Evolutionary conservation across 345 rosid species (phyloP), one percentile per base, ranked within the genome.

Genomic region (Populus tremula): DNA sequence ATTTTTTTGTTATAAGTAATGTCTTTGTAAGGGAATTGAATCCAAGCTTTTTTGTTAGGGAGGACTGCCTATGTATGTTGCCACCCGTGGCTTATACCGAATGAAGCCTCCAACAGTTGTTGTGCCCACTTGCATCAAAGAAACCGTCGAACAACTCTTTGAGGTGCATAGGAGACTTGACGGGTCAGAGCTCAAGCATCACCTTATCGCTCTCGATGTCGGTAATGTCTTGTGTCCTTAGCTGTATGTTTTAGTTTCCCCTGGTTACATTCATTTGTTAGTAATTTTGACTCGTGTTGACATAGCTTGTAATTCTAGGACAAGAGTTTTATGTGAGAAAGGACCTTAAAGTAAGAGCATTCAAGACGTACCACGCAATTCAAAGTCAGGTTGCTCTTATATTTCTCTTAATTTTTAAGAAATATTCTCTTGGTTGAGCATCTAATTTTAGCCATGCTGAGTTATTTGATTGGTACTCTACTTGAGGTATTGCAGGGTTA

Each of bases 11-110:
- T 45, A 45, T 13, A 13, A 2, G 50, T 45, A 45, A 45, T 45
- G 50, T 13, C 45, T 59, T 47, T 56, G 16, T 67, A 13, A 47
- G 50, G 17, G 50, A 45, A 45, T 45, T 45, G 50, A 45, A 45
- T 45, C 50, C 50, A 45, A 12, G 50, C 1, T 13, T 45, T 31
- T 82, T 71, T 79, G 49, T 12, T 73, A 95, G 97, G 98, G 99
- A 83, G 99, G 98, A 76, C 76, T 93, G 71, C 95, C 98, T 72
- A 91, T 96, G 97, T 96, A 93, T 86, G 97, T 93, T 72, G 98
- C 98, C 6, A 91, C 97, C 35, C 91, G 94, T 78, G 97, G 94
- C 59, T 84, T 95, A 41, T 90, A 90, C 74, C 82, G 87, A 6
- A 86, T 95, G 94, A 95, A 92, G 77, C 97, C 99, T 59, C 97